Evolutionary conservation across 129 eudicot species (phyloP), one percentile per base, ranked within the genome.

Genomic region (Calendula officinalis): DNA sequence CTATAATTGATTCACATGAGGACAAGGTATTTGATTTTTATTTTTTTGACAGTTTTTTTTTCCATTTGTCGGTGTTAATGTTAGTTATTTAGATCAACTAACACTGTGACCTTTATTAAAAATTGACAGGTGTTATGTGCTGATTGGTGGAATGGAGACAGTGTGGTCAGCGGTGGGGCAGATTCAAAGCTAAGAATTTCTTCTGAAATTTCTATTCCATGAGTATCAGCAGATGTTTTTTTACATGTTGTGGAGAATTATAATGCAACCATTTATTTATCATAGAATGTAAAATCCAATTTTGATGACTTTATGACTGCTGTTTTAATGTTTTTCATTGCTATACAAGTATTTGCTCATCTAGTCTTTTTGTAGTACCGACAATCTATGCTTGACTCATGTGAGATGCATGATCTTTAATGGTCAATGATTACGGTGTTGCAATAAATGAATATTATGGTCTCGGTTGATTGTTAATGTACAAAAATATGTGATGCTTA

Each of bases 121-220:
- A 42, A 64, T 38, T 40, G 58, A 22, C 63, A 91, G 96, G 98
- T 88, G 34, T 66, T 88, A 14, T 81, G 89, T 81, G 98, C 86
- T 11, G 98, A 92, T 60, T 92, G 98, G 98, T 92, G 98, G 98
- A 88, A 77, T 60, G 77, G 82, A 53, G 89, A 88, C 53, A 79
- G 89, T 65, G 85, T 92, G 43, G 75, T 85, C 51, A 92, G 98
- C 38, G 98, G 98, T 56, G 98, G 98, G 41, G 96, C 69, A 27
- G 98, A 92, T 72, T 83, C 95, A 8, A 85, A 77, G 79, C 94
- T 92, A 56, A 65, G 85, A 62, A 82, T 88, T 56, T 86, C 95
- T 53, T 83, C 95, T 49, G 95, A 81, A 55, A 59, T 88, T 67
- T 68, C 82, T 30, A 84, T 85, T 54, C 49, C 71, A 68, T 88